Evolutionary conservation across 352 stramenopile species (phyloP), one percentile per base, ranked within the genome.

Genomic region (Peronosclerospora sorghi): DNA sequence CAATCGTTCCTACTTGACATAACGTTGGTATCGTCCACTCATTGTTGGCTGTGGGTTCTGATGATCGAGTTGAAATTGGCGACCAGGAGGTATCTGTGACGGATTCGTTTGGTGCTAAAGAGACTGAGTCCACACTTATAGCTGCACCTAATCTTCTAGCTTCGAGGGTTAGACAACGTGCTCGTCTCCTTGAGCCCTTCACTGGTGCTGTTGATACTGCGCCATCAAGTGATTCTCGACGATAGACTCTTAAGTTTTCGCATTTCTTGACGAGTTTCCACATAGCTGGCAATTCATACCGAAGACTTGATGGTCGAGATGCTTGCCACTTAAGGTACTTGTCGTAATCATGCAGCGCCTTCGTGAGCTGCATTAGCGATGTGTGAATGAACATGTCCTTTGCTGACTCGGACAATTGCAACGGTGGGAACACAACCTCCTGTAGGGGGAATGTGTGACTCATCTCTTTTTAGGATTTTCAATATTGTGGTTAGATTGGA

Each of bases 231-330:
- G 45, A 35, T n/a, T 60, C 32, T 38, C 42, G 54, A 23, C 54
- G 58, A 24, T 68, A 77, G 7, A 77, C 59, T 1, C 51, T 65
- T 21, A 77, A 53, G 12, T 62, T 44, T 24, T 71, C 62, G 35
- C 45, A 67, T 10, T 56, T 64, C 44, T 77, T 77, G 21, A 77
- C 41, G 0, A 54, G 47, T 32, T 64, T 64, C 65, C 65, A 77
- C 35, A 59, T 61, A 4, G 54, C 38, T 8, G 61, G 52, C 12
- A 75, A 47, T 20, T 62, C 54, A 51, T 70, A 67, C 32, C 48
- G 58, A 28, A 60, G 58, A 57, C 54, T 60, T 32, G 48, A 53
- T 13, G 58, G 44, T 19, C 58, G 51, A 20, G 58, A 66, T 27
- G 50, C 44, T 41, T 56, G 62, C 62, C 46, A 72, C 36, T 55